Percentiles rank a stretch among this genome's conserved stretches.
Conservation (phyloP, 2,329 filamentous ascomycete genomes). For the Aureobasidium melanogenum region DNA sequence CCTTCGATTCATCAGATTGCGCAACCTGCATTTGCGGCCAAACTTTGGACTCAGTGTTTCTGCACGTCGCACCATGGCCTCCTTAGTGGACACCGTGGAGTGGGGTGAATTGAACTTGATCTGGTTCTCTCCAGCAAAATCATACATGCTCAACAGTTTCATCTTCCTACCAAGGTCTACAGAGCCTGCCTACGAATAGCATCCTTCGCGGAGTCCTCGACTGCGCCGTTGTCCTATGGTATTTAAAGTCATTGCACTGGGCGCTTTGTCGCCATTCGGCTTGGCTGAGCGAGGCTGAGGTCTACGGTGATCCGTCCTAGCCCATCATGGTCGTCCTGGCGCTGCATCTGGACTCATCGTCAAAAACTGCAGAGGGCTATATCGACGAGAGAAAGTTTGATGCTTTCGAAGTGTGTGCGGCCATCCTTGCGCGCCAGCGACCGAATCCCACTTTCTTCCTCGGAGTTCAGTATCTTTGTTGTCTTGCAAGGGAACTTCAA, state of each 20-base stretch:
- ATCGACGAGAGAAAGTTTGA: neutral
- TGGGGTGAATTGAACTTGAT: neutral
- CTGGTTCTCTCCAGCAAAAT: neutral
- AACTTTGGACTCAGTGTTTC: neutral
- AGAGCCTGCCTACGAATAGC: neutral
- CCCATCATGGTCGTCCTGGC: neutral
- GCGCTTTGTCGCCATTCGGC: neutral
- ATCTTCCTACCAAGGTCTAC: neutral
- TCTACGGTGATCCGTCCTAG: neutral
- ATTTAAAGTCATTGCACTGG: neutral
- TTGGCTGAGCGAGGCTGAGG: neutral
- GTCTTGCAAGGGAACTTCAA: neutral
- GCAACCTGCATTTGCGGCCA: neutral
- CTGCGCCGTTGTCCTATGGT: neutral
- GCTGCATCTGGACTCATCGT: neutral
- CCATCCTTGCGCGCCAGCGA: neutral
- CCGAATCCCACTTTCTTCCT: neutral
- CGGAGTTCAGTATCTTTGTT: neutral
- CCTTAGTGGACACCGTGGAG: neutral
- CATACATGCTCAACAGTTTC: neutral
- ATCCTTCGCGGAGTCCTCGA: neutral
- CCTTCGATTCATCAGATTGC: neutral
- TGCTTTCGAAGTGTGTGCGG: neutral
- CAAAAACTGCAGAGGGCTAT: neutral
- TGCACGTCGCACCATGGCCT: neutral